phyloP scores from a whole-genome alignment of 2,329 filamentous ascomycete species.

The Periconia sp. region DNA sequence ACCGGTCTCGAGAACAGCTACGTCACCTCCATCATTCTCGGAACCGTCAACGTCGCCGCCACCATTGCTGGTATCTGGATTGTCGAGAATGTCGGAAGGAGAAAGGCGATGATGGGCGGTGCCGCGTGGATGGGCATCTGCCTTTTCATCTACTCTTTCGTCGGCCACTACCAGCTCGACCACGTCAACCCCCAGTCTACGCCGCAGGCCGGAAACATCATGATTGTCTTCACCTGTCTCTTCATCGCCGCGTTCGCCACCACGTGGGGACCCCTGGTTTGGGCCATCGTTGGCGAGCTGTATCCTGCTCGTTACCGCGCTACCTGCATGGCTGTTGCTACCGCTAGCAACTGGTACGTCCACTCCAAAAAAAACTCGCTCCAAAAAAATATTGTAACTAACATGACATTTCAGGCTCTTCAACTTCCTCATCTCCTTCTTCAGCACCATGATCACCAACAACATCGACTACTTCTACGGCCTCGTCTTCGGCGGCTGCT shows the following conservation, averaged over 20 bases:
- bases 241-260: conserved; percentile 69
- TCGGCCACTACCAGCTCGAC: conserved; percentile 48
- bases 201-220: conserved; percentile 55
- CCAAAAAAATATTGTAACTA: too few relatives aligned
- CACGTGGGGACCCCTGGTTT: conserved; percentile 72
- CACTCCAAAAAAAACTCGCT: too few relatives aligned
- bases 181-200: conserved; percentile 36
- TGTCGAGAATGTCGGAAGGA: conserved; percentile 51
- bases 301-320: conserved; percentile 62
- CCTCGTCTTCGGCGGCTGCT: conserved; percentile 74
- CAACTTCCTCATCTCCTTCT: conserved; percentile 61
- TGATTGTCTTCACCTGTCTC: conserved; percentile 70
- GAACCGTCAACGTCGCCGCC: conserved; percentile 52
- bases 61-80: conserved; percentile 51
- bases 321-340: conserved; percentile 49
- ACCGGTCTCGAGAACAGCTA: conserved; percentile 48
- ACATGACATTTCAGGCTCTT: conserved; percentile 22
- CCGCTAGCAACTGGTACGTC: conserved; percentile 45
- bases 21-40: conserved; percentile 53
- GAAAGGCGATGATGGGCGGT: conserved; percentile 49
- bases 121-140: conserved; percentile 56
- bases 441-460: conserved; percentile 75
- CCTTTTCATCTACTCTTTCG: conserved; percentile 57
- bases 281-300: conserved; percentile 68
- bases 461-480: conserved; percentile 73